These are phyloP conservation scores for Amauroascus niger DNA, from an alignment of 2,329 filamentous ascomycete genomes.

Conservation along the genomic window DNA sequence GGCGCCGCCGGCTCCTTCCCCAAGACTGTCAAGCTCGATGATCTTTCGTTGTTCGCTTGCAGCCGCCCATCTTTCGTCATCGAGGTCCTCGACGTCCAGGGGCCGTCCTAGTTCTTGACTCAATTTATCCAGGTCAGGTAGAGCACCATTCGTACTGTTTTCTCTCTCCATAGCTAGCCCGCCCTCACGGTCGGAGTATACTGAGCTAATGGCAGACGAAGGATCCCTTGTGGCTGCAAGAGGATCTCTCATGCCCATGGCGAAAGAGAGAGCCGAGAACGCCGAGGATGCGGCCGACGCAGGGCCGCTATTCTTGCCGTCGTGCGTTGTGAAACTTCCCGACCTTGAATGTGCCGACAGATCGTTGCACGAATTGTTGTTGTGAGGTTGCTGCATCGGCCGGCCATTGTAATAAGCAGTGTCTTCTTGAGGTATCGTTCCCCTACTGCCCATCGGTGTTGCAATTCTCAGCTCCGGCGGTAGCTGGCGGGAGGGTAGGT, in stretches of 20 bases:
- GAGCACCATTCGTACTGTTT: conserved; percentile 59
- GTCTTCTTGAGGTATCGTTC: conserved; percentile 58
- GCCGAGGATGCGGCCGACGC: conserved; percentile 80
- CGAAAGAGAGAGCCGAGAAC: conserved; percentile 73
- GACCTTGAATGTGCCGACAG: conserved; percentile 71
- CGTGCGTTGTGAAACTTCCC: conserved; percentile 59
- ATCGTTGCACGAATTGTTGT: conserved; percentile 62
- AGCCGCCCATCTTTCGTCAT: conserved; percentile 90
- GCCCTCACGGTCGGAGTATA: conserved; percentile 71
- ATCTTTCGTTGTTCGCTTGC: conserved; percentile 84
- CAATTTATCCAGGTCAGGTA: conserved; percentile 69
- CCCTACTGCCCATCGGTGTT: conserved; percentile 69
- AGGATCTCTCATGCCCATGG: conserved; percentile 56
- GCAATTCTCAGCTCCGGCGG: conserved; percentile 75
- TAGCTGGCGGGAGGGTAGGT: conserved; percentile 45
- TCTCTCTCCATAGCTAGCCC: conserved; percentile 72
- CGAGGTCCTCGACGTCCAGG: conserved; percentile 84
- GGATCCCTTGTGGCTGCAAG: conserved; percentile 65
- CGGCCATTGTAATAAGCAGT: conserved; percentile 44
- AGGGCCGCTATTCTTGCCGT: conserved; percentile 68
- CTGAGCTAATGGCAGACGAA: conserved; percentile 74
- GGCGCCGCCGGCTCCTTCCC: conserved; percentile 90
- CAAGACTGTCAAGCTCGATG: conserved; percentile 75
- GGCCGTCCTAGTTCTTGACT: conserved; percentile 72
- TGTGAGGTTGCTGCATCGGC: conserved; percentile 40